Percentiles rank a stretch among this genome's conserved stretches.
phyloP scores from a whole-genome alignment of 805 yeast species.

The Ogataea polymorpha region DNA sequence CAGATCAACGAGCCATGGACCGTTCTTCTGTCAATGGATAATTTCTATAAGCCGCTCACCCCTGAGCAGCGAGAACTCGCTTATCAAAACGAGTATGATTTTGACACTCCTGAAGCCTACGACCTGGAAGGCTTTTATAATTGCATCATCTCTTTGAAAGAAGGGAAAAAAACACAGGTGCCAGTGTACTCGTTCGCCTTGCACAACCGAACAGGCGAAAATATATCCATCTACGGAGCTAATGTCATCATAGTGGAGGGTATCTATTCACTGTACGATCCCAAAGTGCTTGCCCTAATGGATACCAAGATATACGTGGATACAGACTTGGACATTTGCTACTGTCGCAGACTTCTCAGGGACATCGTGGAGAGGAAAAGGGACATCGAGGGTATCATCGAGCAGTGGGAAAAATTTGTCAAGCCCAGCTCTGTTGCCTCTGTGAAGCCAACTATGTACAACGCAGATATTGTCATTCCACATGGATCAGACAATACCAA shows the following conservation, averaged over 20 bases:
- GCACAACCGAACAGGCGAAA: slow-evolving; percentile 60
- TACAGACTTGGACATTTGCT: slow-evolving; percentile 88
- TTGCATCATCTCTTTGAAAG: slow-evolving; percentile 62
- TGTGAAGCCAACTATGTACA: slow-evolving; percentile 70
- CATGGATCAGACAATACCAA: slow-evolving; percentile 78
- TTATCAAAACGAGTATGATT: slow-evolving; percentile 68
- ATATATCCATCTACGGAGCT: slow-evolving; percentile 85
- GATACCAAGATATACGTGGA: slow-evolving; percentile 89
- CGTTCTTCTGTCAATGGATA: slow-evolving; percentile 82
- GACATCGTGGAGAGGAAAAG: slow-evolving; percentile 86
- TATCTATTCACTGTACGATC: slow-evolving; percentile 74
- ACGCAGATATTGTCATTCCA: slow-evolving; percentile 89
- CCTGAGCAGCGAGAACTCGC: slow-evolving; percentile 62
- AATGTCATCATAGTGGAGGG: slow-evolving; percentile 93
- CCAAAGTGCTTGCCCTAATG: slow-evolving; percentile 67
- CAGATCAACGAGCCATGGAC: slow-evolving; percentile 91
- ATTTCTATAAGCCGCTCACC: slow-evolving; percentile 77
- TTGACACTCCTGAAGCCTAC: slow-evolving; percentile 82
- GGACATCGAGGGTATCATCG: slow-evolving; percentile 74
- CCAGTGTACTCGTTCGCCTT: slow-evolving; percentile 66
- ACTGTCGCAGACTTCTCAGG: slow-evolving; percentile 82
- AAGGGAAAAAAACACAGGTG: slow-evolving; percentile 64
- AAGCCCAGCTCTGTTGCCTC: slow-evolving; percentile 84
- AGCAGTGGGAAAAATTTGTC: slow-evolving; percentile 88
- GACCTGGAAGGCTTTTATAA: slow-evolving; percentile 72